These are phyloP conservation scores for Penicillium taxi DNA, from an alignment of 495 filamentous ascomycete genomes.

Conservation along the genomic window DNA sequence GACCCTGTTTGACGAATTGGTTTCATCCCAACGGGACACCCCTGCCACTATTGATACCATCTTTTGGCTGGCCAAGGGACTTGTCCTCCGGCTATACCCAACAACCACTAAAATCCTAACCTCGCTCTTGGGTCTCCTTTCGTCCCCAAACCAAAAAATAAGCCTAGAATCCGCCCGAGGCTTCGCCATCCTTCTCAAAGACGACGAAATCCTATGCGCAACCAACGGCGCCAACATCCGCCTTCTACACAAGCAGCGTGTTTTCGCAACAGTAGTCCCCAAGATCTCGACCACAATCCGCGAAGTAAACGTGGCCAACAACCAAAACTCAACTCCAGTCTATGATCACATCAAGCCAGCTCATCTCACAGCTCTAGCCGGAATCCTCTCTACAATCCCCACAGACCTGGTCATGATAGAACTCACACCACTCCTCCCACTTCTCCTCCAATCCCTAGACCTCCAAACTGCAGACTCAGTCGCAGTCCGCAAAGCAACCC, in stretches of 20 bases:
- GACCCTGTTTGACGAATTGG: conserved; percentile 25
- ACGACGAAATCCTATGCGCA: conserved; percentile 57
- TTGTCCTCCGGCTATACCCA: conserved; percentile 43
- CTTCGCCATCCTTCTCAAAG: conserved; percentile 53
- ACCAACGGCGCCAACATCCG: conserved; percentile 57
- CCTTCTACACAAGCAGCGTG: conserved; percentile 55
- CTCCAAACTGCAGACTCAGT: conserved; percentile 42
- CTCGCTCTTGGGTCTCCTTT: conserved; percentile 50
- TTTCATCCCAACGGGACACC: conserved; percentile 20
- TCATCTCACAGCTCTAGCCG: conserved; percentile 59
- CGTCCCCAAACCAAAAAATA: conserved; percentile 28
- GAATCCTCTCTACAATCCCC: conserved; percentile 54
- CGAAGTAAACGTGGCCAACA: conserved; percentile 31
- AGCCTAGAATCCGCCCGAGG: conserved; percentile 47
- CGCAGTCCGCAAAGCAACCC: conserved; percentile 54
- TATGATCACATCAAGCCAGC: conserved; percentile 45
- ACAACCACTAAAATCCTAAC: conserved; percentile 42
- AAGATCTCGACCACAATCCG: conserved; percentile 49
- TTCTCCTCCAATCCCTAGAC: conserved; percentile 66
- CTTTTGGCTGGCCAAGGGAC: conserved; percentile 50
- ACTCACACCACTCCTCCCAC: conserved; percentile 51
- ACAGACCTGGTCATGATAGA: conserved; percentile 52
- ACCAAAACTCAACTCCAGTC: conserved; percentile 2
- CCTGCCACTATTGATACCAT: conserved; percentile 31
- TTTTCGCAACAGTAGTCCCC: conserved; percentile 56